phyloP scores from a whole-genome alignment of 1,284 basidiomycete genomes.

The Calocybe gambosa region DNA sequence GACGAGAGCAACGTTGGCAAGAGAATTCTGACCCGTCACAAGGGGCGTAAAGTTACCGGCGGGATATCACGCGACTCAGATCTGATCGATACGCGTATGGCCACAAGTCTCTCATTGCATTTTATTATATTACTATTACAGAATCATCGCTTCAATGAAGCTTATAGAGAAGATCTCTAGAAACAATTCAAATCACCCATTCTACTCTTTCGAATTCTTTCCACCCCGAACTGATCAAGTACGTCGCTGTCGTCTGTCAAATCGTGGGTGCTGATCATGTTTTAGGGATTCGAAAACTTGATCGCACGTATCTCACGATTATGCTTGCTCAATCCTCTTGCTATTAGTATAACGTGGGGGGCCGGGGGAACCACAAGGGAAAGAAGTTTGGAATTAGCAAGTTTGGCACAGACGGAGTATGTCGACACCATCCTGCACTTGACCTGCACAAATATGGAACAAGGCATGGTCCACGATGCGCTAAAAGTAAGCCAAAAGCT shows the following conservation, averaged over 20 bases:
- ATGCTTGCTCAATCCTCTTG: slow-evolving; percentile 63
- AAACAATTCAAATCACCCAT: slow-evolving; percentile 44
- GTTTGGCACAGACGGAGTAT: slow-evolving; percentile 63
- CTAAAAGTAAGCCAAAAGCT: slow-evolving; percentile 52
- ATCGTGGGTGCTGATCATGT: slow-evolving; percentile 12
- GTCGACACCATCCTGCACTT: slow-evolving; percentile 89
- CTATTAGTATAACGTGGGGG: slow-evolving; percentile 92
- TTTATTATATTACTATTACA: background rate
- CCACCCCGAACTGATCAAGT: slow-evolving; percentile 90
- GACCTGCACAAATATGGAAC: slow-evolving; percentile 97
- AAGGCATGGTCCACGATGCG: slow-evolving; percentile 81
- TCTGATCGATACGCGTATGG: slow-evolving; percentile 1
- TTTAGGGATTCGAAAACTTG: slow-evolving; percentile 81
- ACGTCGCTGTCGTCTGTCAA: slow-evolving; percentile 12
- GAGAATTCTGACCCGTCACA: slow-evolving; percentile 1
- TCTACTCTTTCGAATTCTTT: slow-evolving; percentile 93
- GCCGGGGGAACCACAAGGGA: slow-evolving; percentile 93
- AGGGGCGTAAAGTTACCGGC: slow-evolving; percentile 1
- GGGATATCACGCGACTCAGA: slow-evolving; percentile 11
- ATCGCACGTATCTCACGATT: slow-evolving; percentile 76
- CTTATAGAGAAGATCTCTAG: slow-evolving; percentile 56
- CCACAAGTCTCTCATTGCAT: background rate
- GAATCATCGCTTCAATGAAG: slow-evolving; percentile 44
- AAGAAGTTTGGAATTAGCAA: slow-evolving; percentile 81
- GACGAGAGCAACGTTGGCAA: background rate